These are phyloP conservation scores for Vinca minor DNA, from an alignment of 257 asterid species.

Conservation along the genomic window DNA sequence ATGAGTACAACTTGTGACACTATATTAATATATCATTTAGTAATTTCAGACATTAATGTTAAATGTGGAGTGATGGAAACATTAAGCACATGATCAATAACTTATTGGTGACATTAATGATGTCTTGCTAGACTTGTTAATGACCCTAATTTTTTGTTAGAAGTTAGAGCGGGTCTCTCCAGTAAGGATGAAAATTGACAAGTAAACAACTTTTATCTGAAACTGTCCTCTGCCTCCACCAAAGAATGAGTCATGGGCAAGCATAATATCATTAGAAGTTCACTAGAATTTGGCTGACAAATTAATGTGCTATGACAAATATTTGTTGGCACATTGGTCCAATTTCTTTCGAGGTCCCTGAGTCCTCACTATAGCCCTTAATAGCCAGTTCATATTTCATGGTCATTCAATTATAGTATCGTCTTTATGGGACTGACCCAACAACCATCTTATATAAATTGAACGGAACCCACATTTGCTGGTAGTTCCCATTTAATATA, in stretches of 20 bases:
- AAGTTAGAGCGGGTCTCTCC: background rate
- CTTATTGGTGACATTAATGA: background rate
- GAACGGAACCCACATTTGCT: too few species aligned
- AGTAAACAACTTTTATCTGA: background rate
- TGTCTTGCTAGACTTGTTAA: too few species aligned
- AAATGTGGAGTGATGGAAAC: too few species aligned
- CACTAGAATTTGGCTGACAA: too few species aligned
- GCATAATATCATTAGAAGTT: background rate
- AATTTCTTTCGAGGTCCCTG: constrained; percentile 4
- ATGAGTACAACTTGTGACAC: too few species aligned
- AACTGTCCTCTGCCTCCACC: background rate
- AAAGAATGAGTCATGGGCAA: background rate
- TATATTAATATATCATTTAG: too few species aligned
- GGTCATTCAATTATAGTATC: too few species aligned
- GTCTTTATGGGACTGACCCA: too few species aligned
- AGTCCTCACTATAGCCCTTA: constrained; percentile 3
- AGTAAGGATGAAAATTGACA: background rate
- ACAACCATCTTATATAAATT: too few species aligned
- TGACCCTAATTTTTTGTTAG: background rate
- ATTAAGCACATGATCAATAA: background rate
- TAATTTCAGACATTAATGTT: too few species aligned
- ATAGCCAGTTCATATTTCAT: constrained; percentile 13
- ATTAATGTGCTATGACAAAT: too few species aligned
- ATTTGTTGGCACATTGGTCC: constrained; percentile 16
- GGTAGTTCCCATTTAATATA: too few species aligned